These are phyloP conservation scores for Fusarium guadeloupense DNA, from an alignment of 2,329 filamentous ascomycete species.

Conservation along the genomic window DNA sequence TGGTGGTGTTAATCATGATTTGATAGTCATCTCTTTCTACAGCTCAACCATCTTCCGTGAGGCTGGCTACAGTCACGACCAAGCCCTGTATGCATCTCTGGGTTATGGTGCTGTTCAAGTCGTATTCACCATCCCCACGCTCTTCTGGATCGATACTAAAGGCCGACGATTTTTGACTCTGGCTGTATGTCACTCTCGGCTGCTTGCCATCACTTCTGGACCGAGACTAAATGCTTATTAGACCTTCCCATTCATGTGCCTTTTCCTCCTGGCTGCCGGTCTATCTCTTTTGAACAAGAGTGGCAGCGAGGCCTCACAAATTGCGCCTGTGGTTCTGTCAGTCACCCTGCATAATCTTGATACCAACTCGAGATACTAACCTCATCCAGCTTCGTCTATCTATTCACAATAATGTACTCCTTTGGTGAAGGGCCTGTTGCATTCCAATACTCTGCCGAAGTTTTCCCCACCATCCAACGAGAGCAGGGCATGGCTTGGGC, in stretches of 20 bases:
- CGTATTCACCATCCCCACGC: slow-evolving; percentile 22
- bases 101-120: slow-evolving; percentile 24
- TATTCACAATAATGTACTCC: slow-evolving; percentile 72
- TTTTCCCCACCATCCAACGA: slow-evolving; percentile 70
- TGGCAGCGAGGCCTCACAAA: background rate
- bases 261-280: slow-evolving; percentile 10
- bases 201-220: background rate
- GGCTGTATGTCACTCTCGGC: background rate
- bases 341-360: background rate
- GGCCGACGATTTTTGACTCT: slow-evolving; percentile 14
- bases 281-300: slow-evolving; percentile 2
- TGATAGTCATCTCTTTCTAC: slow-evolving; percentile 22
- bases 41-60: slow-evolving; percentile 20
- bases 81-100: slow-evolving; percentile 17
- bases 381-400: slow-evolving; percentile 62
- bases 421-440: slow-evolving; percentile 71
- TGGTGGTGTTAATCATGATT: background rate
- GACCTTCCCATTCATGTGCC: slow-evolving; percentile 22
- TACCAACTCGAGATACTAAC: background rate
- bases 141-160: slow-evolving; percentile 28
- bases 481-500: slow-evolving; percentile 72
- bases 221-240: background rate
- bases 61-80: background rate
- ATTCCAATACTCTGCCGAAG: slow-evolving; percentile 70
- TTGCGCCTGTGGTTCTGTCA: slow-evolving; percentile 42